Percentiles rank a stretch among this genome's conserved stretches.
Conservation (phyloP, 495 filamentous ascomycete species). For the Daldinia bambusicola region DNA sequence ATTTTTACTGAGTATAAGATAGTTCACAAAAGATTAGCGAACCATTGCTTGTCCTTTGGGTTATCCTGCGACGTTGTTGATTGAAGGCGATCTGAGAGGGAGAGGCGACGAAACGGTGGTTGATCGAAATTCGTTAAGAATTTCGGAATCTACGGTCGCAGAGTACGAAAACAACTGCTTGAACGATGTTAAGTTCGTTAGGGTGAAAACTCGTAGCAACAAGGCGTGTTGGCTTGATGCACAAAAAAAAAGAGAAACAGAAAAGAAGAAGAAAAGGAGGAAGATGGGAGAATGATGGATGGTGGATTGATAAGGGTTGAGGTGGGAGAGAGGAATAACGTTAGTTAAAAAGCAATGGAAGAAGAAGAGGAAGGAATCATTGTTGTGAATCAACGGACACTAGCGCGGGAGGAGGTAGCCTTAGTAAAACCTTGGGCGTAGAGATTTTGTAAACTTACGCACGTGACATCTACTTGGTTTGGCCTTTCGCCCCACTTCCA, state of each 20-base stretch:
- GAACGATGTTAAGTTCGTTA: constrained; percentile 9
- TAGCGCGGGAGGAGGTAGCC: constrained; percentile 28
- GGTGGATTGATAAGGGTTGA: constrained; percentile 24
- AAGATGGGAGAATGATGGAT: constrained; percentile 24
- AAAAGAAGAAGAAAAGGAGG: not conserved
- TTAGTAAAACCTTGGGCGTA: not conserved
- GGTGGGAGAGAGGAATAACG: not conserved
- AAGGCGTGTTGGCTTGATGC: constrained; percentile 18
- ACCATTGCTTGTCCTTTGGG: constrained; percentile 22
- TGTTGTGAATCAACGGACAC: constrained; percentile 19
- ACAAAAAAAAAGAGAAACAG: no score
- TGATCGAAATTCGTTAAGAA: not conserved
- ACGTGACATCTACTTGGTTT: not conserved
- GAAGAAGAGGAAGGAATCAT: constrained; percentile 27
- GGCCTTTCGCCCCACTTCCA: not conserved
- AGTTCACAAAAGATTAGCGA: constrained; percentile 25
- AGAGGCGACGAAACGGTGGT: not conserved
- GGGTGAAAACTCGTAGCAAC: not conserved
- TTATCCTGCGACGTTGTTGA: not conserved
- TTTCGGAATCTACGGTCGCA: constrained; percentile 7
- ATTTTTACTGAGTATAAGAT: constrained; percentile 36
- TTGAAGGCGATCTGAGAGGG: constrained; percentile 11
- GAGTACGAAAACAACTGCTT: not conserved
- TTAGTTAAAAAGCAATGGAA: not conserved
- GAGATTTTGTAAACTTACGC: not conserved